Conservation (phyloP, 2,329 filamentous ascomycete genomes). For the Fusarium pilosicola region DNA sequence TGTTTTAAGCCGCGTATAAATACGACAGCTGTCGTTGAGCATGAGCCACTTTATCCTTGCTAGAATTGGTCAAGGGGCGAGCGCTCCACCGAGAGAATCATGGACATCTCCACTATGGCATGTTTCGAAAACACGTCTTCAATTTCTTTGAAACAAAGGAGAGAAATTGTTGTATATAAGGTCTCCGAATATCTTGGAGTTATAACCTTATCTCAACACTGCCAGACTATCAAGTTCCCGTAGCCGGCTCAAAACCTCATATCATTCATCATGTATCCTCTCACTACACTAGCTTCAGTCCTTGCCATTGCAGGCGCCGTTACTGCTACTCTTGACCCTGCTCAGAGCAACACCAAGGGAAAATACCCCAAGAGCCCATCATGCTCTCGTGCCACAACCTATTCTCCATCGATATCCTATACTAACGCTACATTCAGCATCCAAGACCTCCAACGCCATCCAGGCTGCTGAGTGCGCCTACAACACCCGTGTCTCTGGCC, state of each 20-base stretch:
- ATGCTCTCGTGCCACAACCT: constrained; percentile 28
- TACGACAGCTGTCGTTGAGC: background rate
- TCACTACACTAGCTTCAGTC: constrained; percentile 36
- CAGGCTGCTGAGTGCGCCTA: constrained; percentile 42
- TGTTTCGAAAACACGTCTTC: constrained; percentile 21
- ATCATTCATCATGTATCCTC: constrained; percentile 30
- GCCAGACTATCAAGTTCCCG: background rate
- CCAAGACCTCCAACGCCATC: constrained; percentile 39
- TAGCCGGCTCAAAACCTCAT: too few species aligned
- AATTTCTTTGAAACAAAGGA: constrained; percentile 28
- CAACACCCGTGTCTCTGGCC: constrained; percentile 40
- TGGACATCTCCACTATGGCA: constrained; percentile 2
- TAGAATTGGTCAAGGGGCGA: constrained; percentile 7
- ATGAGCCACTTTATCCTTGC: constrained; percentile 9
- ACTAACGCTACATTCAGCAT: constrained; percentile 5
- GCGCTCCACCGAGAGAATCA: background rate
- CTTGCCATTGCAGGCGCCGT: constrained; percentile 34
- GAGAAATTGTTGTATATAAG: constrained; percentile 14
- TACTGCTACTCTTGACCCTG: constrained; percentile 39
- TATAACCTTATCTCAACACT: background rate
- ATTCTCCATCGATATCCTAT: rapidly evolving
- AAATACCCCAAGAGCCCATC: constrained; percentile 36
- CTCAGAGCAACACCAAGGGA: constrained; percentile 38
- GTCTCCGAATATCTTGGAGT: background rate
- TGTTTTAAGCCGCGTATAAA: background rate